Percentiles rank a stretch among this genome's conserved stretches.
Conservation (phyloP, 2,329 filamentous ascomycete genomes). For the Neocucurbitaria cava region DNA sequence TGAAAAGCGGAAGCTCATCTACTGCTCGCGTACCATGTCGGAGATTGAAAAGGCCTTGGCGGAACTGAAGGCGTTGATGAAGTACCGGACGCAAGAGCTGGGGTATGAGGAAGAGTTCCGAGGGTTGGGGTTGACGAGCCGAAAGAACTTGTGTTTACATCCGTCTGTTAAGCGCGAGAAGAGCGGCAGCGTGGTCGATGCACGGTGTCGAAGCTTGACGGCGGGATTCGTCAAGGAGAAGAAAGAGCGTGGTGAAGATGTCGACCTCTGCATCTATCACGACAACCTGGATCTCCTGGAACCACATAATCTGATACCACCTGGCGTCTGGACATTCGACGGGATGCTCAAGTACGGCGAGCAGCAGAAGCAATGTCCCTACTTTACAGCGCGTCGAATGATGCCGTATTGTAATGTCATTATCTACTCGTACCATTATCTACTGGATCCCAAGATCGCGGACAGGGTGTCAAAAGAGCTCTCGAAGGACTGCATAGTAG, state of each 20-base stretch:
- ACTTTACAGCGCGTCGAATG: constrained; percentile 96
- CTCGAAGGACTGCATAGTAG: constrained; percentile 97
- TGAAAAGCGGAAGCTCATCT: constrained; percentile 94
- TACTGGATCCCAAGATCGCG: constrained; percentile 96
- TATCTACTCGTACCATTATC: constrained; percentile 98
- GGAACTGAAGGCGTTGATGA: constrained; percentile 92
- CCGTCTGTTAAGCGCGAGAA: constrained; percentile 96
- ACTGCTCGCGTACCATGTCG: constrained; percentile 99
- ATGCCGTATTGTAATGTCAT: constrained; percentile 99
- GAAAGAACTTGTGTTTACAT: constrained; percentile 96
- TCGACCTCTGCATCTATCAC: constrained; percentile 94
- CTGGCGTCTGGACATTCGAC: constrained; percentile 95
- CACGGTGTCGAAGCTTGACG: constrained; percentile 92
- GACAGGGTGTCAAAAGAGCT: constrained; percentile 94
- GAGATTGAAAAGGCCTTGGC: constrained; percentile 98
- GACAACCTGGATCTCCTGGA: constrained; percentile 97
- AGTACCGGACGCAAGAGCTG: constrained; percentile 88
- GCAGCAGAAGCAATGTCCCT: constrained; percentile 94
- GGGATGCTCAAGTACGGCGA: constrained; percentile 89
- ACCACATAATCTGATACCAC: constrained; percentile 91
- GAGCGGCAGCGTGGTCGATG: constrained; percentile 91
- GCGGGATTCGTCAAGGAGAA: constrained; percentile 98
- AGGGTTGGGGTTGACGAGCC: constrained; percentile 88
- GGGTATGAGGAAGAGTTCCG: constrained; percentile 92
- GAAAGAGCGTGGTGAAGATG: constrained; percentile 92